Base-by-base conservation (phyloP, 2,329 filamentous ascomycete species). In the Fonsecaea monophora region DNA sequence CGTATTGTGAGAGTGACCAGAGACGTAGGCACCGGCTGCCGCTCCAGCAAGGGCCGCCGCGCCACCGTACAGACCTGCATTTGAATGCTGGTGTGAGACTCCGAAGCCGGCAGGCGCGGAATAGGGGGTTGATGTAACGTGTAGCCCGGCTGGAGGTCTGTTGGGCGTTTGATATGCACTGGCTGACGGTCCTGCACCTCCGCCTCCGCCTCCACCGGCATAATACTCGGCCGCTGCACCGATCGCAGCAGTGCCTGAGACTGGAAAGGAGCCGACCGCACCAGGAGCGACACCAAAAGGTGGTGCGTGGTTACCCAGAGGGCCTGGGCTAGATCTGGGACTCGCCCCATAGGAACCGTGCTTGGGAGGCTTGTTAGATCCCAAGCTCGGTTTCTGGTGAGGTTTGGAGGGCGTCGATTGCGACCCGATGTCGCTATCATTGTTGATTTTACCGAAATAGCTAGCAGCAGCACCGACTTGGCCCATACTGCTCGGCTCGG, bases 401-500 rank as follows among this genome's bases (percentile, higher is more conserved):
- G 79, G 79, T 68, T 78, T 80, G 1, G 77, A 66, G n/a, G 77
- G 74, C 32, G 71, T 73, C 18, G 71, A 68, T 53, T 72, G 68
- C 15, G 61, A 18, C n/a, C 60, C 57, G 54, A 66, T 40, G 9
- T 68, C 65, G 25, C 65, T 66, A 61, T 71, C 74, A 61, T 73
- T 64, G 8, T 56, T 68, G 7, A 68, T 53, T 13, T 73, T 72
- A 48, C 75, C 77, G 72, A 83, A 89, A 75, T 86, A 89, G 13
- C 85, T 83, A 5, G 86, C 85, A 25, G 87, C 87, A n/a, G 85
- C 80, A 37, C 85, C 85, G 57, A 81, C 68, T 56, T 73, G 76
- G 4, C 81, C 82, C 62, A 81, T 69, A 62, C 79, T 80, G 60
- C 86, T 87, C 4, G 87, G 87, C 73, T 89, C 87, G n/a, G 82